Base-by-base conservation (phyloP, 1,284 basidiomycete species). In the Cryptococcus jaspeensis region DNA sequence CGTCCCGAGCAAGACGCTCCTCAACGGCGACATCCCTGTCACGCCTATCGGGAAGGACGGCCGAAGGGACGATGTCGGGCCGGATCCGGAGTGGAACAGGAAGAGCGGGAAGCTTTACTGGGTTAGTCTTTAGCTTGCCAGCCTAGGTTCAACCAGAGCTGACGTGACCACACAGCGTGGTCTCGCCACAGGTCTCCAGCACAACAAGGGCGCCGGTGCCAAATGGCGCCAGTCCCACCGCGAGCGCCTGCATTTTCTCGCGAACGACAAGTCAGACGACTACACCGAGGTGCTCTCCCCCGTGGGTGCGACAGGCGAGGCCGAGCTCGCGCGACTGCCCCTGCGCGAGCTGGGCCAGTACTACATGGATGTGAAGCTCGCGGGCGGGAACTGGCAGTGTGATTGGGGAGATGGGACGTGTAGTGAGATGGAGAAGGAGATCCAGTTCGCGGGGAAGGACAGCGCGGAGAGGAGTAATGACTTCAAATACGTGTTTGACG, bases 401-500 rank as follows among this genome's bases (percentile, higher is more conserved):
- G 73, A 75, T 62, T 62, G 66, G 52, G 69, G 65, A 37, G 76
- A 78, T 61, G 75, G 75, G n/a, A 71, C 73, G 2, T 78, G 76
- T 60, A 63, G 70, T 28, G 76, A 76, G 61, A 76, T 78, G 75
- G 61, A 69, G 48, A 60, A 67, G 42, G 70, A 74, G 59, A 73
- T 76, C 50, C 65, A 72, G 18, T 77, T 73, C 57, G 75, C 69
- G 1, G 58, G 57, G 18, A 69, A 74, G 57, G 77, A 76, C 48
- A 56, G 60, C 38, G 50, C 64, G 9, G 74, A 79, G 55, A 70
- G 63, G 55, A 64, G 68, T 20, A 79, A 78, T 58, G 63, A 73
- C 20, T 78, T 65, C 70, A 79, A 78, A 69, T 79, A 77, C 53
- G 70, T 79, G 12, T 73, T 79, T 54, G 78, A 79, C 54, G 69